A percentile compares a stretch with the other conserved stretches of the same genome.
phyloP scores from a whole-genome alignment of 352 stramenopile genomes.

The Phytopythium montanum region DNA sequence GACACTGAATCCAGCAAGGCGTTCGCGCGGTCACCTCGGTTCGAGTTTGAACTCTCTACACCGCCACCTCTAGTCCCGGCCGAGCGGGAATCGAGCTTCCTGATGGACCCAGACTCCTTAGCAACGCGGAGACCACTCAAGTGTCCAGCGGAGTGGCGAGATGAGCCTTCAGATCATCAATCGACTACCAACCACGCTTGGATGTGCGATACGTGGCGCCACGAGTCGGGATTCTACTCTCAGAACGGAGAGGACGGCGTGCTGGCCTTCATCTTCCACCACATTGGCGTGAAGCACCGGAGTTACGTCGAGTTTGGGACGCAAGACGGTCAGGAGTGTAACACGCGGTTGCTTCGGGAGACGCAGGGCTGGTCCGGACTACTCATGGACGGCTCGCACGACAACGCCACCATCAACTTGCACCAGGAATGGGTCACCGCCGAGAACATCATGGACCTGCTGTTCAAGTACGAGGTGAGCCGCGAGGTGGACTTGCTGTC shows the following conservation, averaged over 20 bases:
- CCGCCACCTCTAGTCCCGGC: background rate
- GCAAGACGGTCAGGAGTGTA: conserved; percentile 51
- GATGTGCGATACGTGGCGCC: conserved; percentile 56
- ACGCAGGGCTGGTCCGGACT: conserved; percentile 45
- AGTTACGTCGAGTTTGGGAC: conserved; percentile 71
- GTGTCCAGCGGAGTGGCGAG: conserved; percentile 12
- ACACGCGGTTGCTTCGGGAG: conserved; percentile 54
- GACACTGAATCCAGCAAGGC: conserved; percentile 36
- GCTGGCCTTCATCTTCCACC: conserved; percentile 48
- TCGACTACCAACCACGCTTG: conserved; percentile 16
- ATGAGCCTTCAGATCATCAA: conserved; percentile 4
- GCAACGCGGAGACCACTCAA: conserved; percentile 18
- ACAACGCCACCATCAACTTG: conserved; percentile 43
- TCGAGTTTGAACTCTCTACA: conserved; percentile 15
- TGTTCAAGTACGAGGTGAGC: conserved; percentile 40
- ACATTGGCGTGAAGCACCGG: conserved; percentile 30
- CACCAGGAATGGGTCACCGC: conserved; percentile 55
- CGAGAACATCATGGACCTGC: conserved; percentile 58
- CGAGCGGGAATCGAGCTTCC: conserved; percentile 6
- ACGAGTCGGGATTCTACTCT: conserved; percentile 61
- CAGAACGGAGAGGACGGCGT: conserved; percentile 77
- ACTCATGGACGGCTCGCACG: conserved; percentile 51
- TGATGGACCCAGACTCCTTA: conserved; percentile 18
- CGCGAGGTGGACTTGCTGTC: conserved; percentile 57
- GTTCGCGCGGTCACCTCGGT: conserved; percentile 17